Evolutionary conservation across 495 filamentous ascomycete genomes (phyloP).

Genomic region (Copromyces sp.): DNA sequence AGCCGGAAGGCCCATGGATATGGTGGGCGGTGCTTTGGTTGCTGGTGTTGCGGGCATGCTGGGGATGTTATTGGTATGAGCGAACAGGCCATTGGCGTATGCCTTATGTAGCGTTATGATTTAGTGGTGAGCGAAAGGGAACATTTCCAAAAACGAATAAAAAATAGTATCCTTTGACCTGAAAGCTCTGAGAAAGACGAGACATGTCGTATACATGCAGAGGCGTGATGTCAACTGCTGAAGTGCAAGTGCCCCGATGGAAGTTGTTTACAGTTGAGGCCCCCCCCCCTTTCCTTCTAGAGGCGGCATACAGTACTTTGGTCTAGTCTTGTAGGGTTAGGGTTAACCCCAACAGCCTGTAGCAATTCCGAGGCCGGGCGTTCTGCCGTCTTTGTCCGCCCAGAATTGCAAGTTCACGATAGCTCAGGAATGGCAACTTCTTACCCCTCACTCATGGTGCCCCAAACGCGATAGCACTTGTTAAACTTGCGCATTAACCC

Average conservation of each 20-base stretch:
- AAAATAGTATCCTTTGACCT: not conserved
- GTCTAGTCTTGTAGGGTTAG: not conserved
- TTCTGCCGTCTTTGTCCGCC: not conserved
- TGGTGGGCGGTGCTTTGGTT: conserved; percentile 1
- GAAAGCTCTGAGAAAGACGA: not conserved
- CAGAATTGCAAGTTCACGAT: not conserved
- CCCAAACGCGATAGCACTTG: not conserved
- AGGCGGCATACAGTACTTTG: not conserved
- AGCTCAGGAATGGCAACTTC: not conserved
- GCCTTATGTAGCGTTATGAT: not conserved
- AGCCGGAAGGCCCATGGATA: not conserved
- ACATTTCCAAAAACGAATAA: not conserved
- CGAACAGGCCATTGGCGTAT: not conserved
- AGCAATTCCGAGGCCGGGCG: not conserved
- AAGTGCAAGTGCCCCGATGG: not conserved
- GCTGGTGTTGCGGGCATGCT: conserved; percentile 1
- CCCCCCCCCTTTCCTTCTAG: not conserved
- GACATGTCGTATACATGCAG: not conserved
- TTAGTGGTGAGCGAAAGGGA: not conserved
- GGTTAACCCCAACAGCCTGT: not conserved
- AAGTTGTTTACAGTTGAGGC: not conserved
- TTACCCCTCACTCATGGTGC: not conserved
- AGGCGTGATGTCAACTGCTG: not conserved
- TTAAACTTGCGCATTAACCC: not conserved
- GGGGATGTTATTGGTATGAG: conserved; percentile 3